Evolutionary conservation across 768 basidiomycete species (phyloP).

Genomic region (Gymnopilus junonius): DNA sequence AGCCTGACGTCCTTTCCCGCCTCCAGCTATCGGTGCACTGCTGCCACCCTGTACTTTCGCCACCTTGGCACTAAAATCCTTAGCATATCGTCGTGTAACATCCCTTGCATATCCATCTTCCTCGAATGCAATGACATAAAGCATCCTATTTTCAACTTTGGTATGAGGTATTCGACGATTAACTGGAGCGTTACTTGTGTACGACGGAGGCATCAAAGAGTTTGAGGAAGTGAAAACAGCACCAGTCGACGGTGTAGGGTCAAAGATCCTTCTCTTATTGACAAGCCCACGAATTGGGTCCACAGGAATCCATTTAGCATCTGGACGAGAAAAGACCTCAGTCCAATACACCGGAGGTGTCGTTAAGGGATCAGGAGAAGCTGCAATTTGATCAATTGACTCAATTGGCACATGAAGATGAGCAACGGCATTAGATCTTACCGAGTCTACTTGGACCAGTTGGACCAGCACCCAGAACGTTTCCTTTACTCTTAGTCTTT

Average conservation of each 20-base stretch:
- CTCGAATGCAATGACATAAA: conserved; percentile 93
- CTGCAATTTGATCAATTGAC: conserved; percentile 22
- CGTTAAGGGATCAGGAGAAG: conserved; percentile 54
- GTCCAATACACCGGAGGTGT: conserved; percentile 95
- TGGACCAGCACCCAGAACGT: conserved; percentile 39
- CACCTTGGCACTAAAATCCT: conserved; percentile 78
- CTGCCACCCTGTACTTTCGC: conserved; percentile 76
- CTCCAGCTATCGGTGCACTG: conserved; percentile 38
- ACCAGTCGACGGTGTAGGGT: conserved; percentile 50
- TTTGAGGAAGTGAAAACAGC: not conserved
- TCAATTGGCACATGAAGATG: not conserved
- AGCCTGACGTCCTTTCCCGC: conserved; percentile 66
- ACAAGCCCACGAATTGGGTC: conserved; percentile 85
- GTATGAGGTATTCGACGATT: conserved; percentile 29
- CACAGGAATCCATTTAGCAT: conserved; percentile 90
- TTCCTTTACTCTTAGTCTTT: conserved; percentile 55
- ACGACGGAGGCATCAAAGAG: conserved; percentile 9
- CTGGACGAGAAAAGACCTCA: conserved; percentile 93
- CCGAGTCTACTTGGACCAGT: conserved; percentile 27
- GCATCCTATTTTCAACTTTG: conserved; percentile 76
- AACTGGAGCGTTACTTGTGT: conserved; percentile 17
- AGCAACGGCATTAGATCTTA: conserved; percentile 2
- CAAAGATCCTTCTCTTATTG: conserved; percentile 81
- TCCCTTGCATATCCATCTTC: conserved; percentile 94
- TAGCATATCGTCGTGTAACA: conserved; percentile 89